Evolutionary conservation across 352 stramenopile species (phyloP).

Genomic region (Globisporangium paddicum): DNA sequence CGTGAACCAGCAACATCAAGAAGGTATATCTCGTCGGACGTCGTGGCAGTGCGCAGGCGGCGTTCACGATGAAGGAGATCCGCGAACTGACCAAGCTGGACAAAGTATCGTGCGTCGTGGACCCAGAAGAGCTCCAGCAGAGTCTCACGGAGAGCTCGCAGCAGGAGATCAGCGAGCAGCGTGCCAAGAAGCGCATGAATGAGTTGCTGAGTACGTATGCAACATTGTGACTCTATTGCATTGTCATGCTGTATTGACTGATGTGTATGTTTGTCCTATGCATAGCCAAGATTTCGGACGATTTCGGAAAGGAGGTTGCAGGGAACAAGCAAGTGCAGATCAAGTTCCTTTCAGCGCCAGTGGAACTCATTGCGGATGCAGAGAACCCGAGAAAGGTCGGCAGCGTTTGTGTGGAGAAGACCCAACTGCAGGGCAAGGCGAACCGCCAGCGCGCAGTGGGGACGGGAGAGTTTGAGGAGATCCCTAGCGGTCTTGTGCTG

Average conservation of each 20-base stretch:
- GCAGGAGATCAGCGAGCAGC: constrained; percentile 84
- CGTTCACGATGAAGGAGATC: constrained; percentile 98
- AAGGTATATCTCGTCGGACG: constrained; percentile 91
- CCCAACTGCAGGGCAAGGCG: constrained; percentile 77
- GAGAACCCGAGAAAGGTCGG: constrained; percentile 47
- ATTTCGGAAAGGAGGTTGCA: constrained; percentile 23
- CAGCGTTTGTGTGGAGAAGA: constrained; percentile 86
- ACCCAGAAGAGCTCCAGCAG: constrained; percentile 83
- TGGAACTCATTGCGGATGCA: constrained; percentile 56
- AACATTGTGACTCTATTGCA: not conserved
- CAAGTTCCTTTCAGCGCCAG: constrained; percentile 90
- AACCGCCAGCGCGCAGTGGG: constrained; percentile 78
- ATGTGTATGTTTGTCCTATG: not conserved
- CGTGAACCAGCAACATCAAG: constrained; percentile 45
- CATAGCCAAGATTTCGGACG: constrained; percentile 37
- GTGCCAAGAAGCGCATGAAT: constrained; percentile 82
- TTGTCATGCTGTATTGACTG: not conserved
- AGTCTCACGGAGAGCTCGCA: constrained; percentile 81
- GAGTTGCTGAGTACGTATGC: constrained; percentile 53
- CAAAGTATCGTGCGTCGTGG: constrained; percentile 79
- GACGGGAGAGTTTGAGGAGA: constrained; percentile 83
- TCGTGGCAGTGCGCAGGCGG: constrained; percentile 92
- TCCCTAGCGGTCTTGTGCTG: constrained; percentile 76
- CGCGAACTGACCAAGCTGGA: constrained; percentile 87
- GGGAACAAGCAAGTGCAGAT: constrained; percentile 66